phyloP scores from a whole-genome alignment of 2,329 filamentous ascomycete genomes.

The Ophiostoma montium region DNA sequence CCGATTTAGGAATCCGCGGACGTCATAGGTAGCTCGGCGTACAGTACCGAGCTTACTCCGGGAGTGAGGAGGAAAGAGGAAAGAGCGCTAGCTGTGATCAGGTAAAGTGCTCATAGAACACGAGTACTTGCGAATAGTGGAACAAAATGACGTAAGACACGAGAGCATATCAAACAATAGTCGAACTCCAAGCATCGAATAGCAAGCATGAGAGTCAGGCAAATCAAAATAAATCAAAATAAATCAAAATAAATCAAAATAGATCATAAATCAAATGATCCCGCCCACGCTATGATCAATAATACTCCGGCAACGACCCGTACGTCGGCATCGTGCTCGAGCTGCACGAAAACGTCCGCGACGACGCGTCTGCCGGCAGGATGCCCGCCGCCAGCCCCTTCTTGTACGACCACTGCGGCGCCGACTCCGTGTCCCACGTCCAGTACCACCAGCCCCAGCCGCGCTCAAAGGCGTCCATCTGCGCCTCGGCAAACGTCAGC shows the following conservation, averaged over 20 bases:
- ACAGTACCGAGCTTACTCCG: no score
- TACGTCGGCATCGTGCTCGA: constrained; percentile 38
- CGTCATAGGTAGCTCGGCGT: no score
- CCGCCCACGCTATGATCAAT: constrained; percentile 16
- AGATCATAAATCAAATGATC: not conserved
- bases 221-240: not conserved
- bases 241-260: not conserved
- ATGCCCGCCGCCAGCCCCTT: constrained; percentile 64
- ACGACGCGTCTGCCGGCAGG: constrained; percentile 61
- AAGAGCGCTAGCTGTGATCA: no score
- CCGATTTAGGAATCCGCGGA: no score
- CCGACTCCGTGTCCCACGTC: constrained; percentile 76
- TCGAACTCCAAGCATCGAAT: not conserved
- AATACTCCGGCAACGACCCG: constrained; percentile 36
- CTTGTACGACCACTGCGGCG: constrained; percentile 78
- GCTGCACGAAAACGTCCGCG: constrained; percentile 55
- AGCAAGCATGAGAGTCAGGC: no score
- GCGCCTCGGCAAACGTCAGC: constrained; percentile 80
- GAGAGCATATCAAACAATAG: not conserved
- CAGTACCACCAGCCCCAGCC: constrained; percentile 99
- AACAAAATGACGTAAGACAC: not conserved
- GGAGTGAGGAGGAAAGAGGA: no score
- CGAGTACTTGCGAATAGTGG: no score
- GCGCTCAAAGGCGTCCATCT: constrained; percentile 88
- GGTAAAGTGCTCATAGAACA: no score